A percentile compares a stretch with the other conserved stretches of the same genome.
Evolutionary conservation across 257 asterid species (phyloP).

Genomic region (Henckelia pumila): DNA sequence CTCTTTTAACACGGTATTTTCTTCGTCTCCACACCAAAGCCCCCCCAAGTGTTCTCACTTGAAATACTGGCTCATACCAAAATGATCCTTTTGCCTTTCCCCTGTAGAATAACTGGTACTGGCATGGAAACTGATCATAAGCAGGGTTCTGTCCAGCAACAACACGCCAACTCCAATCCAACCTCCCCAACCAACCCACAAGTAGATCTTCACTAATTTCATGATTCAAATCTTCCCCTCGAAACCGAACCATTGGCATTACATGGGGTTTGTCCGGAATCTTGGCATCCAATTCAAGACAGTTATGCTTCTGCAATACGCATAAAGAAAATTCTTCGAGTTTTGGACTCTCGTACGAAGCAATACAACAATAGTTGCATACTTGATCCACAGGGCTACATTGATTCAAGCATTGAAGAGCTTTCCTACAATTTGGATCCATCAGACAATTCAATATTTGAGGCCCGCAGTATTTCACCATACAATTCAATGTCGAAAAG

Average conservation of each 20-base stretch:
- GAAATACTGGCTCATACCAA: conserved; percentile 94
- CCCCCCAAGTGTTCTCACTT: conserved; percentile 64
- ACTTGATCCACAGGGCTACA: conserved; percentile 97
- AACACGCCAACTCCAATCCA: conserved; percentile 96
- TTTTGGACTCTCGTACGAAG: conserved; percentile 73
- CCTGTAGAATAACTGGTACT: conserved; percentile 81
- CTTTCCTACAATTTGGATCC: conserved; percentile 81
- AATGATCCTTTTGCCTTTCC: conserved; percentile 88
- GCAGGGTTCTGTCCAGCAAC: conserved; percentile 97
- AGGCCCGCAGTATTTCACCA: conserved; percentile 78
- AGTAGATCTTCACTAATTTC: conserved; percentile 91
- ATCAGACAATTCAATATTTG: conserved; percentile 76
- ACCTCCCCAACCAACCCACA: conserved; percentile 78
- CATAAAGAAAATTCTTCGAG: conserved; percentile 85
- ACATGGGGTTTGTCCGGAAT: conserved; percentile 74
- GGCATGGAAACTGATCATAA: conserved; percentile 96
- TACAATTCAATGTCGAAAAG: conserved; percentile 71
- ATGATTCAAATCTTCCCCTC: conserved; percentile 52
- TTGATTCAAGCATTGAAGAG: conserved; percentile 81
- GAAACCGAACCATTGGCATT: conserved; percentile 55
- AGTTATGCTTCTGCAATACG: conserved; percentile 77
- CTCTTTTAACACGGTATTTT: conserved; percentile 75
- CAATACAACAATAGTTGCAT: conserved; percentile 80
- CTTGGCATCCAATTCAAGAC: conserved; percentile 75
- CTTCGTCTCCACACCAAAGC: conserved; percentile 82